Evolutionary conservation across 345 rosid genomes (phyloP).

Genomic region (Excoecaria cochinchinensis): DNA sequence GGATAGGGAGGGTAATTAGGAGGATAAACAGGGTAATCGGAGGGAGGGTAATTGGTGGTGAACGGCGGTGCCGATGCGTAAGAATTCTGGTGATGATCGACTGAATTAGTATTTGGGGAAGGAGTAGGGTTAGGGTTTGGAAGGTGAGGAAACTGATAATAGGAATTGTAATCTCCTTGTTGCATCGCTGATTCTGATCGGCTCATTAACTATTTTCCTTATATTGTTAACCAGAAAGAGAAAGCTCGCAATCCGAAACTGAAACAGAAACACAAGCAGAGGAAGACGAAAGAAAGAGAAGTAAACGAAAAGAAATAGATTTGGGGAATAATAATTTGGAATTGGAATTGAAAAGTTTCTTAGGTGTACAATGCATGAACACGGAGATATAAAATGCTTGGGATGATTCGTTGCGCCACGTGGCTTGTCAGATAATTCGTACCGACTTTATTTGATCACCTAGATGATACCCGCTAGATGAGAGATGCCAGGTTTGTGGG

Average conservation of each 20-base stretch:
- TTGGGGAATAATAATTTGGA: background rate
- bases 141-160: constrained; percentile 47
- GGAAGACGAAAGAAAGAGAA: background rate
- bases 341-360: background rate
- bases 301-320: background rate
- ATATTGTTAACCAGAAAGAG: no score
- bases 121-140: constrained; percentile 34
- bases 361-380: background rate
- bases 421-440: background rate
- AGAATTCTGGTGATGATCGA: constrained; percentile 44
- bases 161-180: constrained; percentile 77
- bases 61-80: constrained; percentile 91
- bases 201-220: no score
- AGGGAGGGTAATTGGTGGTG: constrained; percentile 42
- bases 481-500: no score
- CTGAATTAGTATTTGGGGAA: constrained; percentile 25
- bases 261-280: background rate
- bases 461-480: no score
- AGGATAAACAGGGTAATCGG: constrained; percentile 52
- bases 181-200: constrained; percentile 20
- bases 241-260: background rate
- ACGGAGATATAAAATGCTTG: background rate
- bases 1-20: constrained; percentile 51
- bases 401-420: background rate
- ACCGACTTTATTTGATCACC: no score